A percentile compares a stretch with the other conserved stretches of the same genome.
Evolutionary conservation across 1,139 yeast species (phyloP).

Genomic region (Candida tunisiensis): DNA sequence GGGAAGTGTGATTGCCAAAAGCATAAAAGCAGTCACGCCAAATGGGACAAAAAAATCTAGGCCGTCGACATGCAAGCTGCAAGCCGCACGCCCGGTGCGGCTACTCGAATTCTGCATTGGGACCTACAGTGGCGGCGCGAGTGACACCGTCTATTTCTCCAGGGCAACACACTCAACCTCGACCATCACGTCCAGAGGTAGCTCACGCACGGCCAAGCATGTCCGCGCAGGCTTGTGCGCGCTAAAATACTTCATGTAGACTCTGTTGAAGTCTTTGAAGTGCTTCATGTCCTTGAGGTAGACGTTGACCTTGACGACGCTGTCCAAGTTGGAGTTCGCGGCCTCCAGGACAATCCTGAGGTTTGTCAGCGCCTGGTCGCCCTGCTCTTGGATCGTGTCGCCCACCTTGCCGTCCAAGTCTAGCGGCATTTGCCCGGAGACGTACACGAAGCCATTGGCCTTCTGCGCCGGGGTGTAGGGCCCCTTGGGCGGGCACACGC

Average conservation of each 20-base stretch:
- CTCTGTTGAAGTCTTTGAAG: conserved; percentile 68
- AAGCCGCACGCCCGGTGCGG: too few relatives aligned
- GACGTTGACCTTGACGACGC: conserved; percentile 70
- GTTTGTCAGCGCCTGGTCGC: conserved; percentile 72
- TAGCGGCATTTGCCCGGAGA: conserved; percentile 91
- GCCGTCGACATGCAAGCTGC: too few relatives aligned
- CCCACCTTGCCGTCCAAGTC: conserved; percentile 65
- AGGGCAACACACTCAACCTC: conserved; percentile 68
- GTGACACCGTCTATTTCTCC: too few relatives aligned
- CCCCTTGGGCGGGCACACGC: conserved; percentile 91
- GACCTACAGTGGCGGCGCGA: too few relatives aligned
- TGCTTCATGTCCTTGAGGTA: conserved; percentile 79
- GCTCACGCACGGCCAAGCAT: conserved; percentile 77
- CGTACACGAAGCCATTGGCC: conserved; percentile 57
- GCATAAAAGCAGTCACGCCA: too few relatives aligned
- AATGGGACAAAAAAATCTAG: too few relatives aligned
- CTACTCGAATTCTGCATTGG: too few relatives aligned
- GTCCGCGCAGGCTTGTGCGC: conserved; percentile 90
- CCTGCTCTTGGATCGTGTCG: conserved; percentile 48
- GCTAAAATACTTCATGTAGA: conserved; percentile 65
- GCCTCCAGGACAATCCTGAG: conserved; percentile 62
- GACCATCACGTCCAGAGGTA: conserved; percentile 66
- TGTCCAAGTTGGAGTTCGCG: conserved; percentile 65
- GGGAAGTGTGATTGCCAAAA: too few relatives aligned
- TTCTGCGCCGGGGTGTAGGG: conserved; percentile 88